phyloP scores from a whole-genome alignment of 106 monocot species.

The Dactylorhiza incarnata region DNA sequence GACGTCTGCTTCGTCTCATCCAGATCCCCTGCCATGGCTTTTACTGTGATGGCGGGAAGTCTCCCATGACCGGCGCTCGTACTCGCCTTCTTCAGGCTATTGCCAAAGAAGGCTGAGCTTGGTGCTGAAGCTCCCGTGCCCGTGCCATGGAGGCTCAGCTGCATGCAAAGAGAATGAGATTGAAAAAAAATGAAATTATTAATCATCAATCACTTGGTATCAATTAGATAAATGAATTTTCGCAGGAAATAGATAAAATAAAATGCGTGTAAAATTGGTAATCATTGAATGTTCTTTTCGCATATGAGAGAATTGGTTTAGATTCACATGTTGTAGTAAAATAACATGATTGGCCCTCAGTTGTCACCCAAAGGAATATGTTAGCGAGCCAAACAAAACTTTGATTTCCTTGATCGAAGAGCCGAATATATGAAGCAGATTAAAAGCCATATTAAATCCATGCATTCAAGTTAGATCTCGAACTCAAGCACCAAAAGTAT shows the following conservation, averaged over 20 bases:
- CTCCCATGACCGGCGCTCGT: conserved; percentile 31
- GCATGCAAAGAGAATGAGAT: conserved; percentile 8
- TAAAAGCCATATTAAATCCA: not conserved
- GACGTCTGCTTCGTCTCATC: conserved; percentile 73
- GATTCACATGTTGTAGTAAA: too few species aligned
- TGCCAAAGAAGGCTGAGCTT: conserved; percentile 65
- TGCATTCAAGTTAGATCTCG: not conserved
- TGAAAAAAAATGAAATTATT: too few species aligned
- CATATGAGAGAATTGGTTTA: not conserved
- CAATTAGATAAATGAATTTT: too few species aligned
- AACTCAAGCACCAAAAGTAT: not conserved
- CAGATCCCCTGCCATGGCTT: conserved; percentile 55
- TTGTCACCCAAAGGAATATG: too few species aligned
- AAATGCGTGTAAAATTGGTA: too few species aligned
- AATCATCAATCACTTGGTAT: too few species aligned
- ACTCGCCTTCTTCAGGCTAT: conserved; percentile 56
- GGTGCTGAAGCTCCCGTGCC: conserved; percentile 25
- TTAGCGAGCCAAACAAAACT: not conserved
- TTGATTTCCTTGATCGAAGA: not conserved
- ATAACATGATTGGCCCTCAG: too few species aligned
- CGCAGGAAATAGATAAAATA: too few species aligned
- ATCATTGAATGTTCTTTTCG: too few species aligned
- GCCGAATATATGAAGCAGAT: not conserved
- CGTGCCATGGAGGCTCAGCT: conserved; percentile 36
- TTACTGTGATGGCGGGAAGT: conserved; percentile 37